Evolutionary conservation across 1,284 basidiomycete genomes (phyloP).

Genomic region (Ustilago trichophora): DNA sequence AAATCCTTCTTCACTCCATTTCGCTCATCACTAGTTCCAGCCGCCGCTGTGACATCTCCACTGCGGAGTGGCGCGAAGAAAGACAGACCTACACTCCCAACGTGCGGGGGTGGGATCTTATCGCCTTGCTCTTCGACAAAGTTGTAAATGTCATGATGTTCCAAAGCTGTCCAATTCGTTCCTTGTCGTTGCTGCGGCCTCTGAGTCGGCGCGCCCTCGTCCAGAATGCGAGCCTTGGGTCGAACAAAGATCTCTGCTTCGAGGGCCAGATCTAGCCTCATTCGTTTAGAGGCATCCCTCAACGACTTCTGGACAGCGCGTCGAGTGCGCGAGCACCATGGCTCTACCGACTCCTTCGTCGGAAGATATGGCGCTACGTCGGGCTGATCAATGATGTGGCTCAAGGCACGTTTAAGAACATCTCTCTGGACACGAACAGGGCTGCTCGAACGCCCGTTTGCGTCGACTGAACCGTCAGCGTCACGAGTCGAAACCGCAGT

Average conservation of each 20-base stretch:
- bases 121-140: slow-evolving; percentile 36
- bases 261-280: slow-evolving; percentile 25
- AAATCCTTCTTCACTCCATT: not conserved
- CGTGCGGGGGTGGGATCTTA: slow-evolving; percentile 30
- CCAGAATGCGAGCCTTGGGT: slow-evolving; percentile 23
- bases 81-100: slow-evolving; percentile 27
- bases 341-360: not conserved
- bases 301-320: slow-evolving; percentile 7
- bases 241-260: slow-evolving; percentile 28
- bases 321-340: slow-evolving; percentile 7
- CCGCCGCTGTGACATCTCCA: slow-evolving; percentile 12
- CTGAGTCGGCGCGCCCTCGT: slow-evolving; percentile 26
- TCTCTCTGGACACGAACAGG: not conserved
- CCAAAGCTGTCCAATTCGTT: slow-evolving; percentile 38
- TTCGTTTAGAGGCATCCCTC: slow-evolving; percentile 2
- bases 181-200: slow-evolving; percentile 19
- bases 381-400: not conserved
- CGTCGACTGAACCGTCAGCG: not conserved
- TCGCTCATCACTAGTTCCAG: not conserved
- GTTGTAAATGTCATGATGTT: slow-evolving; percentile 29
- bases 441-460: not conserved
- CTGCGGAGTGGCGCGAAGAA: slow-evolving; percentile 38
- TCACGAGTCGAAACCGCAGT: not conserved
- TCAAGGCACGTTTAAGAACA: slow-evolving; percentile 9
- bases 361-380: slow-evolving; percentile 9